phyloP scores from a whole-genome alignment of 352 stramenopile genomes.

The Phytophthora gonapodyides region DNA sequence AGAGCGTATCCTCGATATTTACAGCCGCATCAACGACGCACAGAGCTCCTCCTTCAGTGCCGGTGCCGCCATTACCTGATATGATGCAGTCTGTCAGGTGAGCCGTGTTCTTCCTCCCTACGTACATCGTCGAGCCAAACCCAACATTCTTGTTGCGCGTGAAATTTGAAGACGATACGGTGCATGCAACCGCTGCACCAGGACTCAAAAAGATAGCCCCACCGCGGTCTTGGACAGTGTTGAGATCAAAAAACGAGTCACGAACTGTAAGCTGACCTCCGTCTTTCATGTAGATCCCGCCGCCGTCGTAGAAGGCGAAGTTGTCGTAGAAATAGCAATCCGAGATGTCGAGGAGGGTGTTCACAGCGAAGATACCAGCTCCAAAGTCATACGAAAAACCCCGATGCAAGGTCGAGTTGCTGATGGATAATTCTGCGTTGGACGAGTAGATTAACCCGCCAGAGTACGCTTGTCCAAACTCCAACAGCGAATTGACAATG shows the following conservation, averaged over 20 bases:
- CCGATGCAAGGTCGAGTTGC: conserved; percentile 42
- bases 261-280: conserved; percentile 29
- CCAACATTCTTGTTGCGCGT: conserved; percentile 53
- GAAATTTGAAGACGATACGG: conserved; percentile 39
- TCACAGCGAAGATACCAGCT: conserved; percentile 47
- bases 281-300: conserved; percentile 54
- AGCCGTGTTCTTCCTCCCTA: conserved; percentile 58
- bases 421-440: conserved; percentile 31
- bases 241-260: conserved; percentile 32
- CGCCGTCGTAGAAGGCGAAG: conserved; percentile 65
- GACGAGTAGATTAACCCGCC: conserved; percentile 55
- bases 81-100: conserved; percentile 29
- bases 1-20: conserved; percentile 32
- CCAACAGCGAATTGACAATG: conserved; percentile 45
- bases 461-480: conserved; percentile 40
- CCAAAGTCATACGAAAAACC: conserved; percentile 57
- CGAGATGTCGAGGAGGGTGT: conserved; percentile 23
- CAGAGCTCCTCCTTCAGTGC: conserved; percentile 51
- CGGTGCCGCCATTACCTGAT: conserved; percentile 37
- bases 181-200: conserved; percentile 32
- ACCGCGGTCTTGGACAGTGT: conserved; percentile 50
- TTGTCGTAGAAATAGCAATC: conserved; percentile 43
- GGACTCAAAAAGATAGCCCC: conserved; percentile 52
- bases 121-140: conserved; percentile 52
- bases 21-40: conserved; percentile 51